These are phyloP conservation scores for Chimonanthus salicifolius DNA, from an alignment of 164 flowering plant genomes.

Conservation along the genomic window DNA sequence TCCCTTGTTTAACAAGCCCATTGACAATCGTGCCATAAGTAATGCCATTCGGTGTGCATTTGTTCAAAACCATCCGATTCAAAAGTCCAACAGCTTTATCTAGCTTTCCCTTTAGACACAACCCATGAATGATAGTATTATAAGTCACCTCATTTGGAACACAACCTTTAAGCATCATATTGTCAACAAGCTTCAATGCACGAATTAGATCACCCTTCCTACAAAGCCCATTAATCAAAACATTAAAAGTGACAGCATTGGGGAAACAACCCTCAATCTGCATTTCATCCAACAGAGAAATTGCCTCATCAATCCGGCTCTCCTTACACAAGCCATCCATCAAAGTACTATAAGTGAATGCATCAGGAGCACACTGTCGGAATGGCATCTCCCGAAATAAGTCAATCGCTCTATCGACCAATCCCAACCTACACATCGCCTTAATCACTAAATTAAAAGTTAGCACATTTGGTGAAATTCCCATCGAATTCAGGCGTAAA, in stretches of 20 bases:
- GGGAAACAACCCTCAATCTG: slow-evolving; percentile 83
- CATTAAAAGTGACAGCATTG: slow-evolving; percentile 50
- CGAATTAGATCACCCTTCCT: slow-evolving; percentile 62
- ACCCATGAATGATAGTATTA: slow-evolving; percentile 71
- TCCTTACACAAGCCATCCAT: slow-evolving; percentile 92
- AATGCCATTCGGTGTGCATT: slow-evolving; percentile 58
- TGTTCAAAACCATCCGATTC: slow-evolving; percentile 53
- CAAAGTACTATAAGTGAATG: slow-evolving; percentile 67
- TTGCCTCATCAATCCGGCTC: slow-evolving; percentile 70
- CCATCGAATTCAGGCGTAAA: slow-evolving; percentile 19
- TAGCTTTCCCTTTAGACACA: slow-evolving; percentile 71
- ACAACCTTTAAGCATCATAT: slow-evolving; percentile 90
- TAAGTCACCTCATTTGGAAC: slow-evolving; percentile 73
- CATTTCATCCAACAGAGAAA: slow-evolving; percentile 86
- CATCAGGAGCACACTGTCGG: slow-evolving; percentile 54
- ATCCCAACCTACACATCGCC: slow-evolving; percentile 57
- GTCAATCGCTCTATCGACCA: slow-evolving; percentile 56
- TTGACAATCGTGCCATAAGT: slow-evolving; percentile 76
- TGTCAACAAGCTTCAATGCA: slow-evolving; percentile 70
- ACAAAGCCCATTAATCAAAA: slow-evolving; percentile 72
- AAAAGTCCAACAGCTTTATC: slow-evolving; percentile 67
- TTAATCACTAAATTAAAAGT: slow-evolving; percentile 73
- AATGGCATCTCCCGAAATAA: slow-evolving; percentile 65
- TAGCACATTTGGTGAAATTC: slow-evolving; percentile 51
- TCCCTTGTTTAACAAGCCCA: slow-evolving; percentile 76